Evolutionary conservation across 2,329 filamentous ascomycete species (phyloP).

Genomic region (Trichophaea hybrida): DNA sequence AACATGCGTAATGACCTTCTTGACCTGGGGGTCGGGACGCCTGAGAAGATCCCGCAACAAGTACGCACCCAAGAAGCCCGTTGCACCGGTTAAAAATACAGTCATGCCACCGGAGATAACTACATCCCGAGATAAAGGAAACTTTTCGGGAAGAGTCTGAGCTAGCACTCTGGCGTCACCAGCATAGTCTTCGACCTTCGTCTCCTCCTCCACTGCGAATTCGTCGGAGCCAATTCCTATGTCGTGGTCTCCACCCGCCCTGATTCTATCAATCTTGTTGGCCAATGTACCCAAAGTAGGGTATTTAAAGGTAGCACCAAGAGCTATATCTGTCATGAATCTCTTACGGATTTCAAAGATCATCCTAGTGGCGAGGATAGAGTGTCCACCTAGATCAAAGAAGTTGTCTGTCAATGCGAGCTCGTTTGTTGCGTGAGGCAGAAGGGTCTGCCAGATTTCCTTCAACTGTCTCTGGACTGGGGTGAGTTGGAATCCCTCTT

Average conservation of each 20-base stretch:
- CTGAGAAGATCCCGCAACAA: constrained; percentile 61
- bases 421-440: constrained; percentile 19
- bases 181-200: constrained; percentile 33
- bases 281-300: constrained; percentile 42
- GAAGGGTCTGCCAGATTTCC: constrained; percentile 24
- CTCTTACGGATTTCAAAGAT: constrained; percentile 54
- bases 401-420: constrained; percentile 42
- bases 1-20: constrained; percentile 58
- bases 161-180: constrained; percentile 41
- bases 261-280: constrained; percentile 40
- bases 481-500: constrained; percentile 10
- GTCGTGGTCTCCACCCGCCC: constrained; percentile 31
- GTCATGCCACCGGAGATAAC: constrained; percentile 35
- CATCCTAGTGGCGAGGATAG: constrained; percentile 66
- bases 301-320: constrained; percentile 55
- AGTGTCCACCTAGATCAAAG: constrained; percentile 70
- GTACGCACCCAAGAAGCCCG: constrained; percentile 76
- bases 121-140: constrained; percentile 20
- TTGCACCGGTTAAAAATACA: constrained; percentile 75
- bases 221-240: constrained; percentile 35
- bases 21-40: constrained; percentile 38
- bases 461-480: constrained; percentile 20
- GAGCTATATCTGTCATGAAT: constrained; percentile 50
- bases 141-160: constrained; percentile 35
- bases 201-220: constrained; percentile 29